Evolutionary conservation across 345 rosid genomes (phyloP), one percentile per base, ranked within the genome.

Genomic region (Mangifera indica): DNA sequence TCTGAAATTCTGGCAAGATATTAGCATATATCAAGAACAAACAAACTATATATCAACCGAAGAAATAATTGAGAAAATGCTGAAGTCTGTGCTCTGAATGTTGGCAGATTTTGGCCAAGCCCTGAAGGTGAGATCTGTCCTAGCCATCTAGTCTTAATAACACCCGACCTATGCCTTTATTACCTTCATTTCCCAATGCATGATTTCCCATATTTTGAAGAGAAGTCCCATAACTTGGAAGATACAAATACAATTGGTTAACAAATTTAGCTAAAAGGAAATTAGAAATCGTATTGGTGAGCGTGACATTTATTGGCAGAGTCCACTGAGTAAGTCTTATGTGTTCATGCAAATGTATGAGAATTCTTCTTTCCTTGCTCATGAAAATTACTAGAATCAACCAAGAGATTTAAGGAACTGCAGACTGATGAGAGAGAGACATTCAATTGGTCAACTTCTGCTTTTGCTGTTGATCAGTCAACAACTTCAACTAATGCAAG

Each of bases 101-200:
- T 53, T 29, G 69, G 63, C 24, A 45, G 63, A 48, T 53, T 49
- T 13, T 10, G 55, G 72, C 64, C 60, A 61, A 61, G 48, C 58
- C 62, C 46, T 55, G 67, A 37, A 60, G 29, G 22, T 10, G 66
- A 24, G 64, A 44, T 53, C 64, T 62, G 66, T 34, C 66, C 66
- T 32, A 14, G 15, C 22, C 21, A 20, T 63, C 59, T 34, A 58
- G 77, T 76, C 70, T 45, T 60, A 44, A 78, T 49, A 73, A 29
- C 72, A 55, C 72, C 80, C 73, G 66, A 73, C 75, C 73, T 58
- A 46, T 64, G 49, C 40, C 56, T 72, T 51, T 71, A 65, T 71
- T 60, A 66, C 66, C 70, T 68, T 59, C 62, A n/a, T 65, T 63
- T 68, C 78, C 83, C 80, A 64, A 72, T 72, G 75, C 40, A 52